Evolutionary conservation across 768 basidiomycete species (phyloP).

Genomic region (Pleurotus ostreatus): DNA sequence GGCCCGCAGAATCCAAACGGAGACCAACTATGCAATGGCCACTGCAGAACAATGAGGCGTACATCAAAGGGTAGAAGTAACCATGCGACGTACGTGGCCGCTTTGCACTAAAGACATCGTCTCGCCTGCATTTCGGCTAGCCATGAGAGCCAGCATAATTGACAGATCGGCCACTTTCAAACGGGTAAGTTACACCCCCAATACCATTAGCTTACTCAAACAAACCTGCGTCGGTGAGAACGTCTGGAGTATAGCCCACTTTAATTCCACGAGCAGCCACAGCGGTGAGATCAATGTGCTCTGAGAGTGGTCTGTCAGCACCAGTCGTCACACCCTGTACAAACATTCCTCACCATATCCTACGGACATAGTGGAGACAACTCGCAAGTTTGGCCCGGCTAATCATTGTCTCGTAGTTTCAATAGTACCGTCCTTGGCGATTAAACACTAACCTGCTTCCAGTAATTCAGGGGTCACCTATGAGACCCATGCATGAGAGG

Average conservation of each 20-base stretch:
- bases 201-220: too few species aligned
- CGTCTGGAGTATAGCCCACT: slow-evolving; percentile 91
- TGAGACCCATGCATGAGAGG: not conserved
- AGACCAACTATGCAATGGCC: slow-evolving; percentile 75
- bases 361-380: slow-evolving; percentile 85
- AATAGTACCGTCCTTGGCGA: not conserved
- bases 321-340: not conserved
- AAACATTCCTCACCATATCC: slow-evolving; percentile 60
- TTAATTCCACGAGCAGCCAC: slow-evolving; percentile 58
- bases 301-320: slow-evolving; percentile 30
- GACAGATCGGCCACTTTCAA: slow-evolving; percentile 79
- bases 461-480: slow-evolving; percentile 76
- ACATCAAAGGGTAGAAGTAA: not conserved
- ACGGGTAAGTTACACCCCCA: not conserved
- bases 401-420: not conserved
- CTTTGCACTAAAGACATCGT: slow-evolving; percentile 61
- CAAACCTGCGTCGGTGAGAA: slow-evolving; percentile 86
- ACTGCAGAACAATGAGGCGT: slow-evolving; percentile 38
- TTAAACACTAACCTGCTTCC: slow-evolving; percentile 39
- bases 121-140: slow-evolving; percentile 72
- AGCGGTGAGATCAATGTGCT: slow-evolving; percentile 72
- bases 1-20: slow-evolving; percentile 86
- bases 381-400: slow-evolving; percentile 74
- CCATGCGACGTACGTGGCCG: slow-evolving; percentile 50
- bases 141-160: slow-evolving; percentile 93